These are phyloP conservation scores for Cercophora sp. DNA, from an alignment of 495 filamentous ascomycete species.

Conservation along the genomic window DNA sequence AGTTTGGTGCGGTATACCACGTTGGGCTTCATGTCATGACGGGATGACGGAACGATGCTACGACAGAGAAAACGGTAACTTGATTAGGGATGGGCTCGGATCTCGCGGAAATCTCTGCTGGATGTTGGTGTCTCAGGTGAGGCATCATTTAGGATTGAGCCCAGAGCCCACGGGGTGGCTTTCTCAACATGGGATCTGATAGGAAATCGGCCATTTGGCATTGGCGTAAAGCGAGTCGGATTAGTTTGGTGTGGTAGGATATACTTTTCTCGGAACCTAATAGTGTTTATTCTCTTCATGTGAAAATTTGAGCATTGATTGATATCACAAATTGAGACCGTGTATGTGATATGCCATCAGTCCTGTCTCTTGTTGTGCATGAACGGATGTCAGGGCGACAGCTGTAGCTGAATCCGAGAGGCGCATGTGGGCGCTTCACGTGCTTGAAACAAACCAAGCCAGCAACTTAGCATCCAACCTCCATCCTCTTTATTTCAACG, in stretches of 20 bases:
- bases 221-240: neutral
- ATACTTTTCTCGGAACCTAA: neutral
- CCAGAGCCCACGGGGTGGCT: constrained; percentile 1
- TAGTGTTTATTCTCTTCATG: no score
- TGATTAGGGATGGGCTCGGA: constrained; percentile 3
- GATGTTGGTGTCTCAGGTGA: no score
- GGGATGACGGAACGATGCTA: constrained; percentile 25
- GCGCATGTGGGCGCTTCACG: no score
- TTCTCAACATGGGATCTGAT: neutral
- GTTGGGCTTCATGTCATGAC: constrained; percentile 10
- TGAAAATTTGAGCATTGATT: neutral
- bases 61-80: constrained; percentile 15
- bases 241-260: constrained; percentile 7
- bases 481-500: no score
- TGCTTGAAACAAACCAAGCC: no score
- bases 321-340: neutral
- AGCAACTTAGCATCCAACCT: no score
- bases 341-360: neutral
- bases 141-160: neutral
- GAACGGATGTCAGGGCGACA: no score
- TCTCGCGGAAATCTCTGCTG: no score
- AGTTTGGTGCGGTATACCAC: constrained; percentile 15
- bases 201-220: neutral
- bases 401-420: no score
- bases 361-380: no score